These are phyloP conservation scores for Annulohypoxylon bovei DNA, from an alignment of 495 filamentous ascomycete species.

Conservation along the genomic window DNA sequence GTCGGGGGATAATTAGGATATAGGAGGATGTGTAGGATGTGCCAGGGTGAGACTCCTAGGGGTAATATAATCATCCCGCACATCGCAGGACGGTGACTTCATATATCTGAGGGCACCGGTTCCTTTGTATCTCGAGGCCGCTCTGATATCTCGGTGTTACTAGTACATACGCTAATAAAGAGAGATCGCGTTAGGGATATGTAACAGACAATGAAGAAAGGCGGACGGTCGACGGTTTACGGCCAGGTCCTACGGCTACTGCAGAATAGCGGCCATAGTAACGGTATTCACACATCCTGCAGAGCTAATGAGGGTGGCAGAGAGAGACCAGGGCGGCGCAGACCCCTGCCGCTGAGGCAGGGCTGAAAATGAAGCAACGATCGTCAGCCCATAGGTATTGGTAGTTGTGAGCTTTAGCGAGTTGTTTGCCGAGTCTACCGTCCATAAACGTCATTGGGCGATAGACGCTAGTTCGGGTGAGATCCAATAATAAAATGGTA, in stretches of 20 bases:
- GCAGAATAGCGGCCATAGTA: constrained; percentile 14
- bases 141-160: constrained; percentile 1
- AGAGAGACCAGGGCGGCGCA: constrained; percentile 24
- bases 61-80: neutral
- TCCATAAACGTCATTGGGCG: constrained; percentile 23
- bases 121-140: constrained; percentile 22
- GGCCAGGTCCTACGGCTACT: neutral
- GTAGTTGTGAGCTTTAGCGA: constrained; percentile 12
- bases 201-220: constrained; percentile 19
- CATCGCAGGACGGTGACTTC: constrained; percentile 20
- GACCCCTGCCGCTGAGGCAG: constrained; percentile 31
- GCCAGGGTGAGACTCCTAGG: neutral
- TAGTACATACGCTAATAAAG: constrained; percentile 1
- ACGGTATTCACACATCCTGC: constrained; percentile 24
- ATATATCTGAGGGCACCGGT: constrained; percentile 23
- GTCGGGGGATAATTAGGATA: constrained; percentile 7
- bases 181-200: constrained; percentile 13
- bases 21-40: neutral
- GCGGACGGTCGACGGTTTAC: constrained; percentile 17
- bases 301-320: constrained; percentile 28
- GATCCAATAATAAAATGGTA: constrained; percentile 30
- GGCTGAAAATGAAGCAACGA: constrained; percentile 41
- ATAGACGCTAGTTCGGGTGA: constrained; percentile 15
- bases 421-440: constrained; percentile 22
- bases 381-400: constrained; percentile 36